Evolutionary conservation across 345 rosid species (phyloP), one percentile per base, ranked within the genome.

Genomic region (Citrus maxima): DNA sequence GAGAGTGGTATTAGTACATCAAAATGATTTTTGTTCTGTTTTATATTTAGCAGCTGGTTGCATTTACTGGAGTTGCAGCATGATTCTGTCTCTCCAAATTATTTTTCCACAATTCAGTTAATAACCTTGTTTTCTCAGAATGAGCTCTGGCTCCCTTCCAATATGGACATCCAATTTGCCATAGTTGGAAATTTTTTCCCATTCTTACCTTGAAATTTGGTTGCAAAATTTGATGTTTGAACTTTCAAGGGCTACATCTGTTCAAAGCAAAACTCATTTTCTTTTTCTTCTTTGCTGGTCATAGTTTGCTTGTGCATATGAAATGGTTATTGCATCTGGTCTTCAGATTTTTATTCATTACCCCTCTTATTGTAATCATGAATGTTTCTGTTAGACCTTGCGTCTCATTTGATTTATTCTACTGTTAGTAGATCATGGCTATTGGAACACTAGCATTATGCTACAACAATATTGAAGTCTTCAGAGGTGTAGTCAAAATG

Each of bases 371-470:
- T 66, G n/a, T 37, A 19, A 25, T 74, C 54, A 1, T 74, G 71
- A 67, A 73, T 64, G 42, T 65, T 70, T 42, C 14, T 40, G 7
- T 38, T 12, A 32, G 65, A 62, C 21, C 71, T 34, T 82, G 67
- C 12, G 34, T 65, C 78, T 80, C 25, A 82, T 85, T 82, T 79
- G 73, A 76, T 72, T n/a, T 78, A 54, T 86, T 73, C 80, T 75
- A 78, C 60, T 76, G 58, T 80, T 85, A 76, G 75, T 81, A 97
- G 99, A 84, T 92, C 83, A 94, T 94, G 98, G 98, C 97, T 59
- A 93, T 94, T 82, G 99, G 98, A 84, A 97, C 99, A 37, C 87
- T 94, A 75, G 97, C 96, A 70, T 74, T 94, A 73, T 94, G 99
- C 88, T 91, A 92, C 86, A 89, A 92, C 90, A 93, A 94, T 83